phyloP scores from a whole-genome alignment of 148 eudicot genomes.

The Camellia lanceoleosa region DNA sequence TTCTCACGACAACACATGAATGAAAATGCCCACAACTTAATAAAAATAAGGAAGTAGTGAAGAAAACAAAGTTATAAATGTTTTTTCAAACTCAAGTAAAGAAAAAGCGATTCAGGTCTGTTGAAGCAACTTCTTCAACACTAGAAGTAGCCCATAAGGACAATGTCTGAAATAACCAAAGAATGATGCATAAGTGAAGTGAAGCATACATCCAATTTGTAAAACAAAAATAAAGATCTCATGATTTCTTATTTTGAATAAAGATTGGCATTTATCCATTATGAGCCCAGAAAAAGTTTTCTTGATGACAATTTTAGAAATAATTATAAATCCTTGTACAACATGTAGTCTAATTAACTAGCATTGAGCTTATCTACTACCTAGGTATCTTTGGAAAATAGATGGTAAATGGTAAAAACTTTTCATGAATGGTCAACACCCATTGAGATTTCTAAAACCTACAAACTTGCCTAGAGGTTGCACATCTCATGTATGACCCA shows the following conservation, averaged over 20 bases:
- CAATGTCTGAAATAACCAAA: constrained; percentile 55
- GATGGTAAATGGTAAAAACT: not conserved
- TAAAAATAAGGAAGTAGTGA: not conserved
- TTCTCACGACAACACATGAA: not conserved
- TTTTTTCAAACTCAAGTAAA: constrained; percentile 59
- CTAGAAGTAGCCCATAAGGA: constrained; percentile 99
- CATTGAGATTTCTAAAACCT: not conserved
- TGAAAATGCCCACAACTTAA: not conserved
- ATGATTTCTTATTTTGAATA: not conserved
- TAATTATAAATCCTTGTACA: not conserved
- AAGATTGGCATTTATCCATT: not conserved
- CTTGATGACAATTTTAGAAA: not conserved
- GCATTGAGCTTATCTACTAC: not conserved
- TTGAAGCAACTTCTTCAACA: constrained; percentile 98
- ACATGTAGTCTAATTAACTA: not conserved
- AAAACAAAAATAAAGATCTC: not conserved
- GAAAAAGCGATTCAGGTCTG: constrained; percentile 97
- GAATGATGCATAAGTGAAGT: not conserved
- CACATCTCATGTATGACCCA: not conserved
- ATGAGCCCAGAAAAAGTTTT: not conserved
- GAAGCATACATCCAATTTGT: not conserved
- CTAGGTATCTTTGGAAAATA: not conserved
- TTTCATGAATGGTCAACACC: not conserved
- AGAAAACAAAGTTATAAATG: not conserved
- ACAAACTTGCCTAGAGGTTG: not conserved